Base-by-base conservation (phyloP, 768 basidiomycete species). In the Boletus bicolor region DNA sequence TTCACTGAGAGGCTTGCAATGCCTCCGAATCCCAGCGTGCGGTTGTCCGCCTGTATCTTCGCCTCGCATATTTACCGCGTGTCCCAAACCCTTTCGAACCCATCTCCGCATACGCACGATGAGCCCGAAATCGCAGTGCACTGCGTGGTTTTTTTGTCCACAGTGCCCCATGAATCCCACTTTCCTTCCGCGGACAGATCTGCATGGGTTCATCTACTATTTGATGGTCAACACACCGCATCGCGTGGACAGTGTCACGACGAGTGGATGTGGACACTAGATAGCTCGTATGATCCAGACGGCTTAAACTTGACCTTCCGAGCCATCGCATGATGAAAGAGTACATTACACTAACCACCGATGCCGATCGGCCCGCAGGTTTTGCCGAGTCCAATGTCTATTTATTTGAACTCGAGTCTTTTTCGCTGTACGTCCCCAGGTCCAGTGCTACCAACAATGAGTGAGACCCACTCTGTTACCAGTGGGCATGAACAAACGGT, bases 321-420 rank as follows among this genome's bases (percentile, higher is more conserved):
- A 41, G n/a, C 17, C 24, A 35, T 26, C 43, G 34, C 48, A 50
- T 32, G 37, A 48, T 43, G 56, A 42, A 19, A 43, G 47, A 44
- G 32, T 48, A 50, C 36, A 17, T 43, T 34, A 50, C 39, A 45
- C 51, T 28, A 42, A 38, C 56, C 34, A 12, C 63, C 54, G 50
- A 65, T 62, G 64, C 64, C 59, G 62, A 53, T 53, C 64, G 69
- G 68, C 36, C 56, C 57, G 59, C 46, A 10, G 9, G 12, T 24
- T 24, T 42, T 61, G 28, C 51, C 49, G 50, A 26, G 28, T 14
- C n/a, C 35, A 30, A 43, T 51, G 14, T 48, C 48, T 21, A 30
- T 26, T 14, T 36, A 21, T 26, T 28, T 19, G 37, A 54, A 10
- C n/a, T 38, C 21, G 71, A 61, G 67, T 12, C 45, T 30, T 71